phyloP scores from a whole-genome alignment of 257 asterid genomes.

The Forsythia suspensa region DNA sequence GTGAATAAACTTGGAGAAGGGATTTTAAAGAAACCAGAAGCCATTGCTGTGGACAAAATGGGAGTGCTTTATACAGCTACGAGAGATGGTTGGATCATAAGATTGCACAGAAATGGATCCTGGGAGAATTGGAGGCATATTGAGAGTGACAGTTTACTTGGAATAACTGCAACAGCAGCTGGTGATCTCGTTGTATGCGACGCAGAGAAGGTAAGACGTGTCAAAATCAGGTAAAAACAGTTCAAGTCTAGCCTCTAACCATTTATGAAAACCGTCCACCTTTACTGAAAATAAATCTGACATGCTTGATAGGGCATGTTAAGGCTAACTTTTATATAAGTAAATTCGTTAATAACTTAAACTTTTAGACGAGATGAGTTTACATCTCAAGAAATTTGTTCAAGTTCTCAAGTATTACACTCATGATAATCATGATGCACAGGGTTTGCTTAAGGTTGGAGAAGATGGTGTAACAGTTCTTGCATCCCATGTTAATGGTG shows the following conservation, averaged over 20 bases:
- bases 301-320: no score
- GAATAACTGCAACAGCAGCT: conserved; percentile 40
- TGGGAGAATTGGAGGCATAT: conserved; percentile 58
- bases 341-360: no score
- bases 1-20: conserved; percentile 72
- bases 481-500: conserved; percentile 56
- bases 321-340: no score
- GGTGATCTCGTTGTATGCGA: conserved; percentile 63
- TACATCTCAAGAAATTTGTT: no score
- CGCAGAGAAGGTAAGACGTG: conserved; percentile 28
- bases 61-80: conserved; percentile 60
- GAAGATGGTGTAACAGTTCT: conserved; percentile 57
- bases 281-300: no score
- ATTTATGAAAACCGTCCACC: no score
- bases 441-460: conserved; percentile 64
- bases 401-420: no score
- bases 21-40: conserved; percentile 53
- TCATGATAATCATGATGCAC: neutral
- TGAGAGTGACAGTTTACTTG: conserved; percentile 35
- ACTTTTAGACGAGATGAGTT: no score
- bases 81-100: conserved; percentile 67
- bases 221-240: no score
- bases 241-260: no score
- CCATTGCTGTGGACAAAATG: conserved; percentile 41
- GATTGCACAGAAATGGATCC: conserved; percentile 51